A percentile compares a stretch with the other conserved stretches of the same genome.
Evolutionary conservation across 2,329 filamentous ascomycete species (phyloP).

Genomic region (Cladosporium sp.): DNA sequence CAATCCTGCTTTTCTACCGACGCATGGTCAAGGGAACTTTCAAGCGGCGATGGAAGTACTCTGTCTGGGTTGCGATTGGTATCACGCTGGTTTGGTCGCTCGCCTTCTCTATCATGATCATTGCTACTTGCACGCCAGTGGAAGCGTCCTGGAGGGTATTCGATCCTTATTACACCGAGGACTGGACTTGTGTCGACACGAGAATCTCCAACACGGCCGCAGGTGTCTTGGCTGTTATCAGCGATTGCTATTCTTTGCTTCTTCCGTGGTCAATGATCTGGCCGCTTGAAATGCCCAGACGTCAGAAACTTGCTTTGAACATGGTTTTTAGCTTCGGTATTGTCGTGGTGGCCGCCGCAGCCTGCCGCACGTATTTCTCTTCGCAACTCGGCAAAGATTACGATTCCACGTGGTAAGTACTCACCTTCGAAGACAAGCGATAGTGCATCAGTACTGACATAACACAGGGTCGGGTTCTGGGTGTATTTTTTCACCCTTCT

Average conservation of each 20-base stretch:
- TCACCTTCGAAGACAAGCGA: not conserved
- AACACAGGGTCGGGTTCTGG: conserved; percentile 24
- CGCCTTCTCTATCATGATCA: conserved; percentile 29
- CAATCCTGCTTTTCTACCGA: conserved; percentile 39
- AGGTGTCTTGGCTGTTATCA: conserved; percentile 19
- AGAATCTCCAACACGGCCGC: conserved; percentile 25
- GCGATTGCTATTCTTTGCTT: conserved; percentile 19
- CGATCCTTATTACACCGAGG: conserved; percentile 15
- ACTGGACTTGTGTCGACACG: conserved; percentile 29
- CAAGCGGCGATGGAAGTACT: conserved; percentile 34
- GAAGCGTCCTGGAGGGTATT: conserved; percentile 20
- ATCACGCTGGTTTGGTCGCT: conserved; percentile 38
- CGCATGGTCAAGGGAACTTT: conserved; percentile 36
- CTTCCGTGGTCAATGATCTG: conserved; percentile 36
- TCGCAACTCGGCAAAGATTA: conserved; percentile 18
- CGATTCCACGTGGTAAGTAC: conserved; percentile 9
- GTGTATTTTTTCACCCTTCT: conserved; percentile 26
- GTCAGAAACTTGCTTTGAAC: conserved; percentile 33
- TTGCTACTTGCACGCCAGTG: conserved; percentile 18
- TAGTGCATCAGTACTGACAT: not conserved
- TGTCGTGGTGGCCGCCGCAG: conserved; percentile 29
- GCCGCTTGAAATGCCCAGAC: conserved; percentile 39
- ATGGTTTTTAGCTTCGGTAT: conserved; percentile 24
- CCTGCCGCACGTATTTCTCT: conserved; percentile 29
- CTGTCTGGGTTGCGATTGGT: conserved; percentile 34